Base-by-base conservation (phyloP, 73 alveolate genomes). In the Halteria grandinella region DNA sequence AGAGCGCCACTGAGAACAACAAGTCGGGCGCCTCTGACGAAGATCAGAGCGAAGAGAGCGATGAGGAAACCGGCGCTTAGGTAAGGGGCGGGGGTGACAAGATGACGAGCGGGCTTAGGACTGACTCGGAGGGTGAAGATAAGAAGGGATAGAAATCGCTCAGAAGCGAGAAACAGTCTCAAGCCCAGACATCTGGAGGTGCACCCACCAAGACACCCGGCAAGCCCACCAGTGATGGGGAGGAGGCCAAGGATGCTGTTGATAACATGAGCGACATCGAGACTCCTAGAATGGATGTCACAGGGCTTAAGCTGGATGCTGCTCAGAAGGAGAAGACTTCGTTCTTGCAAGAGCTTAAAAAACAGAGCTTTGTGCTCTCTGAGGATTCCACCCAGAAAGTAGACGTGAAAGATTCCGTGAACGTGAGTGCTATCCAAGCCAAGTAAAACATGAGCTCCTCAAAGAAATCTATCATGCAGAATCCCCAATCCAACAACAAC, bases 261-360 rank as follows among this genome's bases (percentile, higher is more conserved):
- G 47, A 66, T 7, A 27, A 45, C 80, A 66, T 37, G 55, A 8
- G 5, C 45, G 66, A 66, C 17, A n/a, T 66, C 5, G 80, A 44
- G 20, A 66, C 80, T 5, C 80, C 80, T 36, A 66, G 66, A 66
- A 21, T 44, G 4, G 66, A 66, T 15, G 4, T 66, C 2, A 45
- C 80, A 2, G 63, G 66, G 2, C 43, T 66, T 10, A 66, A 66
- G 43, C 39, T 66, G 15, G 80, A 66, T 10, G 43, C 80, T 36
- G 69, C 66, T 28, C 29, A 66, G 23, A 66, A 66, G 32, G 80
- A 47, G 23, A 66, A 66, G 52, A 47, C 5, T 28, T 44, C 69
- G 4, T 66, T 66, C 66, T 21, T 66, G 18, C 69, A 66, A 66
- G 80, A 66, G 23, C 20, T 66, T 11, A 66, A 66, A 43, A 66